Conservation (phyloP, 257 asterid species). For the Lycium ferocissimum region DNA sequence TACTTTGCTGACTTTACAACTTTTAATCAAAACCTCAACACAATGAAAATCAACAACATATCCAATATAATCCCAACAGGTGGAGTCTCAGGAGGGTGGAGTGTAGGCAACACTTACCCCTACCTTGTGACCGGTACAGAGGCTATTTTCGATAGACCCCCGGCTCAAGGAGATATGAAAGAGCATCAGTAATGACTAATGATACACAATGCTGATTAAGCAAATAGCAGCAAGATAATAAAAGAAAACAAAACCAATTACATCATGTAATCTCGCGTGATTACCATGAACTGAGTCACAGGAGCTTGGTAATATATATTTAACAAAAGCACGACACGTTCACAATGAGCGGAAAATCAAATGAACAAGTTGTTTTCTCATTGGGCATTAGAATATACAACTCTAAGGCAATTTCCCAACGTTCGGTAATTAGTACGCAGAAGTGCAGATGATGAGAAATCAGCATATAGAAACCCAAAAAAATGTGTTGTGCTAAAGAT, state of each 20-base stretch:
- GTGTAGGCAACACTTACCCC: too few species aligned
- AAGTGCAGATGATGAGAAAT: slow-evolving; percentile 24
- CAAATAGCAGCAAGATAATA: background rate
- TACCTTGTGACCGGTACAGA: too few species aligned
- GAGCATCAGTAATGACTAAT: too few species aligned
- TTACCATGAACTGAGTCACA: background rate
- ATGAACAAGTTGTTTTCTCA: slow-evolving; percentile 13
- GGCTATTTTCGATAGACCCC: too few species aligned
- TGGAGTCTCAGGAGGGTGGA: too few species aligned
- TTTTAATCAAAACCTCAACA: background rate
- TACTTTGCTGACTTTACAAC: background rate
- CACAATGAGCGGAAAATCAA: background rate
- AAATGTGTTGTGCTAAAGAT: background rate
- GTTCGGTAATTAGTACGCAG: background rate
- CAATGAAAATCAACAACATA: background rate
- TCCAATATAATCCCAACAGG: too few species aligned
- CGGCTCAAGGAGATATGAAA: too few species aligned
- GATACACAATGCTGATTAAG: too few species aligned
- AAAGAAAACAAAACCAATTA: background rate
- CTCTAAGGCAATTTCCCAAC: background rate
- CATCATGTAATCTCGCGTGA: background rate
- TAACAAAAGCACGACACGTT: background rate
- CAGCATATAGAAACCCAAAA: background rate
- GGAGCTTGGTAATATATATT: background rate
- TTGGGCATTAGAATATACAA: background rate